Evolutionary conservation across 78 protist species (phyloP).

Genomic region (Acrasis kona): DNA sequence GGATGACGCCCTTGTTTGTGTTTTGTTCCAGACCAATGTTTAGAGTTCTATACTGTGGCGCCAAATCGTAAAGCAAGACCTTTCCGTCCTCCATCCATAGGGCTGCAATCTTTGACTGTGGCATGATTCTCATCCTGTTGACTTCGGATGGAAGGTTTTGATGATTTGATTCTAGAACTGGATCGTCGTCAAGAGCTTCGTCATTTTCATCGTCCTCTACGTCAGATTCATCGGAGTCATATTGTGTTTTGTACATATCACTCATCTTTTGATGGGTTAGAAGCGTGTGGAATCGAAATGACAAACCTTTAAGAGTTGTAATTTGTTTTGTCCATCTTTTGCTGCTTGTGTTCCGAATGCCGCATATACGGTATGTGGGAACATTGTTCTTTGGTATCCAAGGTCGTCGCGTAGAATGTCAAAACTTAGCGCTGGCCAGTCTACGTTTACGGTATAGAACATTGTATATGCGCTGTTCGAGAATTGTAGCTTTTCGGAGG

Average conservation of each 20-base stretch:
- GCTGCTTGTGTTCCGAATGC: conserved; percentile 86
- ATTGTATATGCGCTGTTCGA: conserved; percentile 72
- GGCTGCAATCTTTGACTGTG: conserved; percentile 58
- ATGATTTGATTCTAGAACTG: conserved; percentile 31
- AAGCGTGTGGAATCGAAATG: conserved; percentile 40
- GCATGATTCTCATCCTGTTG: conserved; percentile 81
- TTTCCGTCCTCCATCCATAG: conserved; percentile 68
- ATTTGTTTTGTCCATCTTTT: conserved; percentile 40
- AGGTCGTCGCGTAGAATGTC: conserved; percentile 66
- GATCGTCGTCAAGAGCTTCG: background rate
- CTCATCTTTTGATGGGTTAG: conserved; percentile 31
- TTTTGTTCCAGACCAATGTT: background rate
- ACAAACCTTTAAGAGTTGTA: conserved; percentile 42
- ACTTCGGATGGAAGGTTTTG: conserved; percentile 51
- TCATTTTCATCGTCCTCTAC: conserved; percentile 49
- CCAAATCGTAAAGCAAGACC: conserved; percentile 50
- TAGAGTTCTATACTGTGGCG: conserved; percentile 1
- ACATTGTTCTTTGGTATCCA: conserved; percentile 54
- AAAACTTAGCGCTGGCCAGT: conserved; percentile 88
- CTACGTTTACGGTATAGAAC: conserved; percentile 55
- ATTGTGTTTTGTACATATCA: background rate
- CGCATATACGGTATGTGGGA: conserved; percentile 54
- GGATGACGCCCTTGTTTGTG: background rate
- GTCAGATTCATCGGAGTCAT: conserved; percentile 1
- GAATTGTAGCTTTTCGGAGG: conserved; percentile 47